These are phyloP conservation scores for Tulasnella sp. DNA, from an alignment of 768 basidiomycete genomes.

Conservation along the genomic window DNA sequence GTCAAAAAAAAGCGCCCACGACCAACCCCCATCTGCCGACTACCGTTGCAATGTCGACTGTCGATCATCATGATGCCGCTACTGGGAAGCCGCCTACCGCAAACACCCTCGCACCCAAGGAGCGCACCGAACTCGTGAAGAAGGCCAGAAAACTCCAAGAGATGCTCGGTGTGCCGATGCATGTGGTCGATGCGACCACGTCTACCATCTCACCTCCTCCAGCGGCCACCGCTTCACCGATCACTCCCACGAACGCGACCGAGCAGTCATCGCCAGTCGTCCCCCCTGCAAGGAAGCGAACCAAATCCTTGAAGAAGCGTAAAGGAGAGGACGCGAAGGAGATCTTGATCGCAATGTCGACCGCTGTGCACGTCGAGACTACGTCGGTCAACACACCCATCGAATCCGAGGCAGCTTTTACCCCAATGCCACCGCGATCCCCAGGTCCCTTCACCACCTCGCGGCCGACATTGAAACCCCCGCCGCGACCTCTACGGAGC, in stretches of 20 bases:
- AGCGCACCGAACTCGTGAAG: constrained; percentile 7
- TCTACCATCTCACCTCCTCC: too few species aligned
- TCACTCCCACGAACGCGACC: too few species aligned
- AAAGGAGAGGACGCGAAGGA: background rate
- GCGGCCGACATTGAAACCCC: background rate
- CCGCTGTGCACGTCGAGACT: background rate
- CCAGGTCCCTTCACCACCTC: too few species aligned
- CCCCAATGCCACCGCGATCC: too few species aligned
- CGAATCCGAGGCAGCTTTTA: too few species aligned
- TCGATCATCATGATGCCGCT: too few species aligned
- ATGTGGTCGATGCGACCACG: constrained; percentile 2
- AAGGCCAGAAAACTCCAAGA: constrained; percentile 12
- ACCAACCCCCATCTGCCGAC: too few species aligned
- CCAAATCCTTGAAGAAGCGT: background rate
- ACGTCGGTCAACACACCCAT: background rate
- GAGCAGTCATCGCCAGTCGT: too few species aligned
- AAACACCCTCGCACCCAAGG: constrained; percentile 3
- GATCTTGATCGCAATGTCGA: constrained; percentile 7
- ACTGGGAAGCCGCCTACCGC: background rate
- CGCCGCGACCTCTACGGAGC: background rate
- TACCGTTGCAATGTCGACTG: background rate
- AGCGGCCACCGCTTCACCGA: too few species aligned
- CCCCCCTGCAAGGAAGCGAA: background rate
- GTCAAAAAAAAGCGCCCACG: too few species aligned
- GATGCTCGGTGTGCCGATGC: constrained; percentile 12